Evolutionary conservation across 2,329 filamentous ascomycete genomes (phyloP).

Genomic region (Calcarisporium arbuscula): DNA sequence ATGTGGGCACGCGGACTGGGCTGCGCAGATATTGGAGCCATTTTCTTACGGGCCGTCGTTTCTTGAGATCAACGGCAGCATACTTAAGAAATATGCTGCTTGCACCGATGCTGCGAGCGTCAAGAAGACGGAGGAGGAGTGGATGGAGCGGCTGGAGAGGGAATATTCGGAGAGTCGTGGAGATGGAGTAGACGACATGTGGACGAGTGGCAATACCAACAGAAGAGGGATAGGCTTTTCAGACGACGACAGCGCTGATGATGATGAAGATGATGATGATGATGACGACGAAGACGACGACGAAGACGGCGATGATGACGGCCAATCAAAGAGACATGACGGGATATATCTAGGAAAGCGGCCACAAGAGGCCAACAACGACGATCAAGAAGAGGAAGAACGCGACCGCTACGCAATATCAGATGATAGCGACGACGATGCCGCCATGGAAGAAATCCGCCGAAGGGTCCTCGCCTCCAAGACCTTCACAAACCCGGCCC

Average conservation of each 20-base stretch:
- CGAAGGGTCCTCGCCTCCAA: conserved; percentile 87
- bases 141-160: conserved; percentile 82
- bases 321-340: conserved; percentile 43
- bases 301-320: conserved; percentile 37
- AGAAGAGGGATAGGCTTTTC: conserved; percentile 49
- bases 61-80: conserved; percentile 77
- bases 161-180: conserved; percentile 80
- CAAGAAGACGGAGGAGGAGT: conserved; percentile 77
- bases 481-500: conserved; percentile 56
- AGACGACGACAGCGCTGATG: conserved; percentile 47
- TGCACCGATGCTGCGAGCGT: conserved; percentile 76
- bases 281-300: conserved; percentile 37
- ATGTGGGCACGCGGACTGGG: conserved; percentile 88
- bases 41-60: conserved; percentile 89
- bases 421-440: conserved; percentile 73
- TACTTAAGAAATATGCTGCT: conserved; percentile 78
- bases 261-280: conserved; percentile 42
- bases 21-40: conserved; percentile 70
- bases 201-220: conserved; percentile 89
- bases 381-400: conserved; percentile 35
- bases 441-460: conserved; percentile 86
- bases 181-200: conserved; percentile 67
- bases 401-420: conserved; percentile 70
- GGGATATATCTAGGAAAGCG: conserved; percentile 57
- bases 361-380: conserved; percentile 21